Evolutionary conservation across 1,284 basidiomycete genomes (phyloP).

Genomic region (Cutaneotrichosporon cutaneum): DNA sequence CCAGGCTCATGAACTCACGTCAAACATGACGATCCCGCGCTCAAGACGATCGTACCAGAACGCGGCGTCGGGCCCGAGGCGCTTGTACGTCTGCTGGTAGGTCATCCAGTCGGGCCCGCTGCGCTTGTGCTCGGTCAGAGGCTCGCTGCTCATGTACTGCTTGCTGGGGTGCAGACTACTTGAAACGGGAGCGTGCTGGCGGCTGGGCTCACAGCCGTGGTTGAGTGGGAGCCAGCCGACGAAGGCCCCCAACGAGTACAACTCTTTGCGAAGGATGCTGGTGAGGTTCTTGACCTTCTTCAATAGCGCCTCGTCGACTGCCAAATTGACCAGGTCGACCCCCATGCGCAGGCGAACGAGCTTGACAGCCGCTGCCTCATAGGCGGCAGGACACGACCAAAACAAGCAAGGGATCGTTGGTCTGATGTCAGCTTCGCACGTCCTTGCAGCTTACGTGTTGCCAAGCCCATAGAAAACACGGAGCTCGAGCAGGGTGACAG

Average conservation of each 20-base stretch:
- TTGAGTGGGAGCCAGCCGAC: conserved; percentile 18
- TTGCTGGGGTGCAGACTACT: too few relatives aligned
- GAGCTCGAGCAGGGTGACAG: background rate
- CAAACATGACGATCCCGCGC: conserved; percentile 1
- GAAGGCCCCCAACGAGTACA: conserved; percentile 10
- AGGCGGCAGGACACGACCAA: background rate
- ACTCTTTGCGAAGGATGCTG: background rate
- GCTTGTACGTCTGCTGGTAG: background rate
- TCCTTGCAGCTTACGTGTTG: background rate
- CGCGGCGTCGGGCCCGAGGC: background rate
- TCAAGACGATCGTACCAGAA: conserved; percentile 7
- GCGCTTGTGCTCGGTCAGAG: background rate
- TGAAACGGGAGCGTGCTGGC: too few relatives aligned
- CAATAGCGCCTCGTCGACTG: background rate
- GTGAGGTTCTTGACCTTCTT: background rate
- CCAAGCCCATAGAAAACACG: background rate
- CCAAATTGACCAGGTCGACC: background rate
- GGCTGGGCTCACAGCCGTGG: background rate
- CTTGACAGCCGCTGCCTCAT: background rate
- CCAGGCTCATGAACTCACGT: background rate
- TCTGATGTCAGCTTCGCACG: background rate
- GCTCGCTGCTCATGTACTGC: background rate
- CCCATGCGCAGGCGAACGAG: background rate
- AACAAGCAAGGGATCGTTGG: conserved; percentile 1
- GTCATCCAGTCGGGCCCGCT: too few relatives aligned